Conservation (phyloP, 108 stramenopile species). For the Discostella pseudostelligera region DNA sequence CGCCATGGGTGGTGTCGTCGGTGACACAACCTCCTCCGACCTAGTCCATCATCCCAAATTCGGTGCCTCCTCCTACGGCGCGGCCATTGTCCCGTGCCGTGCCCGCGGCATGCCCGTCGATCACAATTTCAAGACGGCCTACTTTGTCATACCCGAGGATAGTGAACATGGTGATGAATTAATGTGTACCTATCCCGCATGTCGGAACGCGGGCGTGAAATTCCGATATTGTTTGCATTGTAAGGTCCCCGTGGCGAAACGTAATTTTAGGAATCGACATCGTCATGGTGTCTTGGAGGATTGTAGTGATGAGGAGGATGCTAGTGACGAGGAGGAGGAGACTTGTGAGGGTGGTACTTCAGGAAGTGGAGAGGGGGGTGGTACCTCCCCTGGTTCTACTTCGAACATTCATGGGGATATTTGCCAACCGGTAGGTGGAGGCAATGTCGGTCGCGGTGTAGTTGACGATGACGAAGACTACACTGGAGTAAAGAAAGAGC, state of each 20-base stretch:
- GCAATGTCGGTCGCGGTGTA: neutral
- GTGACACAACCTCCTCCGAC: neutral
- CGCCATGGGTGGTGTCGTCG: no score
- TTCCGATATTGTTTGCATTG: slow-evolving; percentile 77
- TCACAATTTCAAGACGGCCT: slow-evolving; percentile 72
- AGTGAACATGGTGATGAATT: slow-evolving; percentile 84
- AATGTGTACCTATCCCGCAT: slow-evolving; percentile 78
- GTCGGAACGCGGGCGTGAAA: slow-evolving; percentile 78
- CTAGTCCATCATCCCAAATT: neutral
- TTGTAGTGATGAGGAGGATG: slow-evolving; percentile 9
- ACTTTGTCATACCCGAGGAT: slow-evolving; percentile 83
- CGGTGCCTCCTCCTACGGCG: slow-evolving; percentile 11
- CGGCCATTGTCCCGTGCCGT: slow-evolving; percentile 48
- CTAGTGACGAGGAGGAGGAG: slow-evolving; percentile 22
- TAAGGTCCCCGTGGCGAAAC: slow-evolving; percentile 78
- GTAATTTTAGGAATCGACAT: slow-evolving; percentile 75
- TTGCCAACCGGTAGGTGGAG: slow-evolving; percentile 4
- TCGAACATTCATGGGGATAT: neutral
- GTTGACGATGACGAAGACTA: slow-evolving; percentile 15
- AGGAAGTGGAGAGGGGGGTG: slow-evolving; percentile 7
- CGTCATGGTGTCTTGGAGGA: slow-evolving; percentile 56
- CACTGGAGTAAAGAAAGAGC: slow-evolving; percentile 20
- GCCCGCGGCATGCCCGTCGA: slow-evolving; percentile 54
- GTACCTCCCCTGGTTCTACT: neutral
- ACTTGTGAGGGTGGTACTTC: no score